A percentile compares a stretch with the other conserved stretches of the same genome.
phyloP scores from a whole-genome alignment of 2,329 filamentous ascomycete genomes.

The Fusarium buharicum region DNA sequence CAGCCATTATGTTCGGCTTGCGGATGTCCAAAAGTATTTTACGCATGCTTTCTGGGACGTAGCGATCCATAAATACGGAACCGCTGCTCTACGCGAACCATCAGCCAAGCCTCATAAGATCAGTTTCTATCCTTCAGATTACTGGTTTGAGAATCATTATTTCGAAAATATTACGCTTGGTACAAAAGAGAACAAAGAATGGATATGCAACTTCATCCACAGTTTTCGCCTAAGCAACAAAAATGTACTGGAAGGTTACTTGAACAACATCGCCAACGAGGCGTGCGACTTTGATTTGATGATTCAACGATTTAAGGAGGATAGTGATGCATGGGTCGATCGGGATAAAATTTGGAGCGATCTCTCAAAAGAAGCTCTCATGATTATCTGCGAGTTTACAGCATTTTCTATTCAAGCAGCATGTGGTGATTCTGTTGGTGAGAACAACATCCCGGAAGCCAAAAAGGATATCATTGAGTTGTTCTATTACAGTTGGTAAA shows the following conservation, averaged over 20 bases:
- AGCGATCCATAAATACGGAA: conserved; percentile 41
- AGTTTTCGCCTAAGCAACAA: not conserved
- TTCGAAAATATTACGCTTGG: conserved; percentile 4
- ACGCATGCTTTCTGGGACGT: conserved; percentile 43
- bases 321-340: conserved; percentile 4
- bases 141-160: not conserved
- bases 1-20: conserved; percentile 26
- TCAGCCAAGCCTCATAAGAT: conserved; percentile 36
- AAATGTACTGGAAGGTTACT: conserved; percentile 28
- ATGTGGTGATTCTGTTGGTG: not conserved
- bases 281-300: conserved; percentile 28
- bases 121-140: conserved; percentile 24
- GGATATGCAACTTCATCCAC: conserved; percentile 5
- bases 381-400: conserved; percentile 26
- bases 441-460: not conserved
- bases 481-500: conserved; percentile 6
- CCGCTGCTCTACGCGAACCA: conserved; percentile 33
- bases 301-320: conserved; percentile 15
- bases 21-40: conserved; percentile 36
- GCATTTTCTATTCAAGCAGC: conserved; percentile 1
- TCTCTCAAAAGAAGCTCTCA: conserved; percentile 2
- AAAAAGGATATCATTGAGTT: not conserved
- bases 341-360: conserved; percentile 4
- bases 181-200: not conserved
- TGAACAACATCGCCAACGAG: conserved; percentile 35